Conservation (phyloP, 2,329 filamentous ascomycete genomes). For the Davidsoniella australis region DNA sequence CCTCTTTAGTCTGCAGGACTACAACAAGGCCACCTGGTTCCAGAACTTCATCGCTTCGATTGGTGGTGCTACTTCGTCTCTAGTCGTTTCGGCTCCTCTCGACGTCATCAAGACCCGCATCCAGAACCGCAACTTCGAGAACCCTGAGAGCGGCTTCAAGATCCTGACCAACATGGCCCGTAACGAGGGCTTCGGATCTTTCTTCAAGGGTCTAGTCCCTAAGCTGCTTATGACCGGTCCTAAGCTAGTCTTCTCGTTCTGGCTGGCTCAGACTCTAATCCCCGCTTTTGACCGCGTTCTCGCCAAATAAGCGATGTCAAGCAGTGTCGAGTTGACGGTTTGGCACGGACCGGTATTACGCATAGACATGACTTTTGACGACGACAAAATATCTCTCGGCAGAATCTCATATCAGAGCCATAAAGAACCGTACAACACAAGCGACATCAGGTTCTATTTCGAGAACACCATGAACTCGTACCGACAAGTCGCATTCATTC, state of each 20-base stretch:
- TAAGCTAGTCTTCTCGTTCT: conserved; percentile 98
- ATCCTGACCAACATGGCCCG: conserved; percentile 87
- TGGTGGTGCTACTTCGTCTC: conserved; percentile 83
- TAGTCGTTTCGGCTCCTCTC: conserved; percentile 86
- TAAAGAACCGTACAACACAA: too few species aligned
- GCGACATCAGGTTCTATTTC: too few species aligned
- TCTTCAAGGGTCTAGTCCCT: conserved; percentile 95
- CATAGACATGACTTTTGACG: too few species aligned
- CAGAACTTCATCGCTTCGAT: conserved; percentile 98
- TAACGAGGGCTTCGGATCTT: conserved; percentile 68
- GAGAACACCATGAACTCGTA: too few species aligned
- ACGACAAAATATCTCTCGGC: too few species aligned
- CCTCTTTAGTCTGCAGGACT: conserved; percentile 74
- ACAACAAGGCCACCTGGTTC: conserved; percentile 85
- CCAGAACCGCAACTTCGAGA: conserved; percentile 97
- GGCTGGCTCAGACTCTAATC: conserved; percentile 95
- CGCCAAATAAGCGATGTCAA: conserved; percentile 18
- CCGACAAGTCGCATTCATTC: too few species aligned
- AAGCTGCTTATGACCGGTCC: conserved; percentile 99
- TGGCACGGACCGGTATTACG: too few species aligned
- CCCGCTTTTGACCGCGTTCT: conserved; percentile 58
- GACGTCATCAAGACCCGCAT: conserved; percentile 98
- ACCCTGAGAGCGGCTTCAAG: conserved; percentile 83
- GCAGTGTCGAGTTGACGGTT: too few species aligned
- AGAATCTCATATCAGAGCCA: too few species aligned